A percentile compares a stretch with the other conserved stretches of the same genome.
phyloP scores from a whole-genome alignment of 441 rosid species.

The Gossypium aridum region DNA sequence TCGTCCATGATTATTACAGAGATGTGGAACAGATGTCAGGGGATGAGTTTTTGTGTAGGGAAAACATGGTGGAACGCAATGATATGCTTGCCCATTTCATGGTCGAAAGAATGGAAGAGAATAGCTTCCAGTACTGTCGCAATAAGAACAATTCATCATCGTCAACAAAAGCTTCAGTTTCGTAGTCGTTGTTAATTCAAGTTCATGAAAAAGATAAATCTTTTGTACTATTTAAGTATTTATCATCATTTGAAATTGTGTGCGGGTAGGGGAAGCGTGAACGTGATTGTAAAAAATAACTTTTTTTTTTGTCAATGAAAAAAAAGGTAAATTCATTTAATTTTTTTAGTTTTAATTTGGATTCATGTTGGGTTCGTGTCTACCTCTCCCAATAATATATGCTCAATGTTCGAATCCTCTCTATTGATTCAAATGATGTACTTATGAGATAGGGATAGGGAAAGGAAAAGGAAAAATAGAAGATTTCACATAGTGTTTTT shows the following conservation, averaged over 20 bases:
- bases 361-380: not conserved
- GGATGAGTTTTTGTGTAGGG: slow-evolving; percentile 78
- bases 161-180: slow-evolving; percentile 18
- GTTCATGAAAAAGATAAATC: not conserved
- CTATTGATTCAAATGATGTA: no score
- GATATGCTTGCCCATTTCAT: slow-evolving; percentile 80
- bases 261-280: slow-evolving; percentile 5
- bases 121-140: slow-evolving; percentile 46
- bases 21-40: slow-evolving; percentile 68
- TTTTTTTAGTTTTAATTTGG: not conserved
- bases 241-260: slow-evolving; percentile 17
- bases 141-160: slow-evolving; percentile 16
- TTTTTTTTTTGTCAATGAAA: not conserved
- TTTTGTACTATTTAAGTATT: slow-evolving; percentile 25
- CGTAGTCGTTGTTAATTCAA: not conserved
- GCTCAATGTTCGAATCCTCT: no score
- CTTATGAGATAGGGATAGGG: no score
- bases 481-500: no score
- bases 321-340: slow-evolving; percentile 9
- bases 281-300: slow-evolving; percentile 17
- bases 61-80: slow-evolving; percentile 62
- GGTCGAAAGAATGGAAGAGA: slow-evolving; percentile 71
- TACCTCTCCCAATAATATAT: no score
- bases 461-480: no score
- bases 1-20: slow-evolving; percentile 82